Evolutionary conservation across 176 grass and related monocot species (phyloP), one percentile per base, ranked within the genome.

Genomic region (Lolium perenne): DNA sequence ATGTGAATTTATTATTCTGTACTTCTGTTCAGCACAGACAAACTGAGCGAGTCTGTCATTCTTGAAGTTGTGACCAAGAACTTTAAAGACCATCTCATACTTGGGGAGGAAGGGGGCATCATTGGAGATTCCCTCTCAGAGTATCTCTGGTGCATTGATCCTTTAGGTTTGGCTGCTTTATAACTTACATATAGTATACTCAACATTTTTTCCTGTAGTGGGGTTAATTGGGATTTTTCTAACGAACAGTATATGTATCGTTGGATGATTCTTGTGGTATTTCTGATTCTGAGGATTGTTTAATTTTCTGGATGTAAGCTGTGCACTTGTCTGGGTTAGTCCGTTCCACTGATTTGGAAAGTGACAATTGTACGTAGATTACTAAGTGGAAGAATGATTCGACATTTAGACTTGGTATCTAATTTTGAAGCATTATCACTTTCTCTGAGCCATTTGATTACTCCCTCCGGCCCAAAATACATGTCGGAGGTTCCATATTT

Each of bases 61-160:
- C 72, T 98, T 48, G 91, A 95, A 93, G 88, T 98, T 72, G 92
- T 95, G 46, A 98, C 76, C 7, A 94, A 92, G 81, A 89, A 84
- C 78, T 98, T 95, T 72, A 89, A 94, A 89, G 84, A 94, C 59
- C 96, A 98, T 72, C 88, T 98, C 83, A 98, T 98, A 90, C 96
- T 98, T 76, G 96, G 96, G 22, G 96, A 98, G 91, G 96, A 98
- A 91, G 96, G 96, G 73, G 96, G 96, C 79, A 78, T 98, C 80
- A 92, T 98, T 84, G 96, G 96, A 68, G 96, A 95, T 78, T 88
- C 88, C 22, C 79, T 88, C 50, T 95, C 96, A 54, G 93, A 95
- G 35, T 98, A 98, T 88, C 92, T 98, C 47, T 98, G 96, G 96
- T 98, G 96, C 90, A 98, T 98, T 84, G 96, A 98, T 76, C 96